Conservation (phyloP, 1,284 basidiomycete species). For the Vanrija pseudolonga region DNA sequence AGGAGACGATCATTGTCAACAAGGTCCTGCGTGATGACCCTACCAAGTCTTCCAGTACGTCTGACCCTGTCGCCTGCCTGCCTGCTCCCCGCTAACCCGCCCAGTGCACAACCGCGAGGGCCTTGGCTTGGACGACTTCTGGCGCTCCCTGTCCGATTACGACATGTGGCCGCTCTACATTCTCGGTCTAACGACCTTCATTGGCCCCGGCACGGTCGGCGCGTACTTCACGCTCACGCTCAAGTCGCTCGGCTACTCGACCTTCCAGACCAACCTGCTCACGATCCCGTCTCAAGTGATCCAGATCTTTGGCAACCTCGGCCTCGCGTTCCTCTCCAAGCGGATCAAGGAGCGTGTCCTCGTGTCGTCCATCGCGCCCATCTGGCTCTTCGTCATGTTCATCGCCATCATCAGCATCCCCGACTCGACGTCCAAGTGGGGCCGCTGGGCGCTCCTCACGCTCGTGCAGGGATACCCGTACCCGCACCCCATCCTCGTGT, state of each 20-base stretch:
- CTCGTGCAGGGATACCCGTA: slow-evolving; percentile 22
- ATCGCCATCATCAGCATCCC: slow-evolving; percentile 25
- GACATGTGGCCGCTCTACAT: slow-evolving; percentile 50
- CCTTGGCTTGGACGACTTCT: slow-evolving; percentile 25
- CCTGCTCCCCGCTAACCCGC: neutral
- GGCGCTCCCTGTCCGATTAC: slow-evolving; percentile 40
- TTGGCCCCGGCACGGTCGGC: slow-evolving; percentile 28
- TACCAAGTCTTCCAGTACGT: slow-evolving; percentile 29
- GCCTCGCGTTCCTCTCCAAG: slow-evolving; percentile 28
- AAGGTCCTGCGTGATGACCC: slow-evolving; percentile 52
- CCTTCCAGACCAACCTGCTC: slow-evolving; percentile 47
- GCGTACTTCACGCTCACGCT: slow-evolving; percentile 31
- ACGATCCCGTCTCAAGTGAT: slow-evolving; percentile 36
- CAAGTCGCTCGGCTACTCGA: slow-evolving; percentile 33
- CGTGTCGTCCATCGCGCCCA: slow-evolving; percentile 13
- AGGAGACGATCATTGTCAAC: slow-evolving; percentile 52
- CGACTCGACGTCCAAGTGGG: slow-evolving; percentile 21
- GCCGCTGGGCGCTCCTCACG: slow-evolving; percentile 17
- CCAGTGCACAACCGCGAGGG: slow-evolving; percentile 52
- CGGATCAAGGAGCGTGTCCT: slow-evolving; percentile 27
- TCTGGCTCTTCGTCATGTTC: slow-evolving; percentile 34
- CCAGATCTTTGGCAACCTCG: slow-evolving; percentile 39
- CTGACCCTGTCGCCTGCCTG: too few relatives aligned
- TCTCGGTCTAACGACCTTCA: slow-evolving; percentile 24
- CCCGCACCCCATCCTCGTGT: slow-evolving; percentile 31